These are phyloP conservation scores for Arxiozyma telluris DNA, from an alignment of 1,139 yeast genomes.

Conservation along the genomic window DNA sequence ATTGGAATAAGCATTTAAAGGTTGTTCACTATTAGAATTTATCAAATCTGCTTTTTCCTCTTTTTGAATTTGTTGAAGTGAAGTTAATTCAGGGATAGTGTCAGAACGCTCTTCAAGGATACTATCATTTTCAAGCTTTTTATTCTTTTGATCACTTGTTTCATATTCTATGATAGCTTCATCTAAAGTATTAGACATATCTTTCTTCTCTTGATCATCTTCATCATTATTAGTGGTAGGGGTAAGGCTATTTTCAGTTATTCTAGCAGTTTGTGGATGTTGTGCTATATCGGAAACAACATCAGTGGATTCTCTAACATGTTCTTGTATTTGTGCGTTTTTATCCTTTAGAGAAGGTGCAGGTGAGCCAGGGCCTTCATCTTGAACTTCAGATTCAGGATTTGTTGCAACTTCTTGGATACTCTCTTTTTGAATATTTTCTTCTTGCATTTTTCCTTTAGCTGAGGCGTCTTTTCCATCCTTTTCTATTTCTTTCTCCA, in stretches of 20 bases:
- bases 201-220: neutral
- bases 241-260: neutral
- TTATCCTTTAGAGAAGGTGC: neutral
- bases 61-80: neutral
- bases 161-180: neutral
- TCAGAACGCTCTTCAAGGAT: slow-evolving; percentile 9
- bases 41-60: neutral
- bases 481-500: neutral
- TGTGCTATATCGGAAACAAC: neutral
- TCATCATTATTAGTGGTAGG: neutral
- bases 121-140: neutral
- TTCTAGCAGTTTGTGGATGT: neutral
- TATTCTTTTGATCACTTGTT: neutral
- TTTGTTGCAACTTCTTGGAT: neutral
- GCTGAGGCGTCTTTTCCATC: neutral
- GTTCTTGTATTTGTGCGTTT: neutral
- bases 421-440: neutral
- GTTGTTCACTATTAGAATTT: neutral
- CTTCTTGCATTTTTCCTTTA: neutral
- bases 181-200: neutral
- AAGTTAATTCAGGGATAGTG: slow-evolving; percentile 6
- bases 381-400: neutral
- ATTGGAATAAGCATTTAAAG: neutral
- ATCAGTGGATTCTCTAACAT: neutral
- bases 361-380: slow-evolving; percentile 1